Evolutionary conservation across 2,329 filamentous ascomycete species (phyloP), one percentile per base, ranked within the genome.

Genomic region (Dactylellina parvicollis): DNA sequence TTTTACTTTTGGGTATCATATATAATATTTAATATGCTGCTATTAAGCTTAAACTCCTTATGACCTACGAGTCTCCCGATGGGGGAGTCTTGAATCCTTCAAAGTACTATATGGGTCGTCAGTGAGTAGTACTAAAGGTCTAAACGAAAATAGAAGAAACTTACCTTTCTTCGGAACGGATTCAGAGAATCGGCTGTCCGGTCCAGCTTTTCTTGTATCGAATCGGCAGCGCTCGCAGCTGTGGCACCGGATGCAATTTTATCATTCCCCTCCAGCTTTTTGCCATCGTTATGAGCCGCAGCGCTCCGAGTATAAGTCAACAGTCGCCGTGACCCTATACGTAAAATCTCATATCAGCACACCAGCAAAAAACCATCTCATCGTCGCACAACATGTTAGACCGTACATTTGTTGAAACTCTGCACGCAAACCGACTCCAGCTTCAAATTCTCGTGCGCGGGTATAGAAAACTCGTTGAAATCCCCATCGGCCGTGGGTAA

Each of bases 401-500:
- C 10, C 22, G 80, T 81, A 92, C 92, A 99, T 81, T 91, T 95
- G 79, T 92, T 94, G 80, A 99, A 99, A 0, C 86, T 84, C 80
- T 99, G 95, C 4, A 91, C 87, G 79, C 92, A 96, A 28, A 92
- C 86, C 44, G 86, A 88, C 18, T 92, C 85, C 22, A 94, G 82
- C 77, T 90, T 86, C 12, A 99, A 82, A 66, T 86, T 87, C 0
- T 90, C 90, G 79, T 98, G 92, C 18, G 84, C 85, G 0, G 94
- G 94, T 12, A 94, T 85, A 0, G 87, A 84, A 20, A 96, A 87
- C 79, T 94, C 90, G 67, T 89, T 86, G 50, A 92, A 86, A 76
- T 92, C 86, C 72, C 91, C 89, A 78, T 92, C 92, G 26, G 92
- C 89, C 0, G 92, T 96, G 0, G 95, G 95, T 91, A 98, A 96